Evolutionary conservation across 2,329 filamentous ascomycete genomes (phyloP), one percentile per base, ranked within the genome.

Genomic region (Lachnum nothofagi): DNA sequence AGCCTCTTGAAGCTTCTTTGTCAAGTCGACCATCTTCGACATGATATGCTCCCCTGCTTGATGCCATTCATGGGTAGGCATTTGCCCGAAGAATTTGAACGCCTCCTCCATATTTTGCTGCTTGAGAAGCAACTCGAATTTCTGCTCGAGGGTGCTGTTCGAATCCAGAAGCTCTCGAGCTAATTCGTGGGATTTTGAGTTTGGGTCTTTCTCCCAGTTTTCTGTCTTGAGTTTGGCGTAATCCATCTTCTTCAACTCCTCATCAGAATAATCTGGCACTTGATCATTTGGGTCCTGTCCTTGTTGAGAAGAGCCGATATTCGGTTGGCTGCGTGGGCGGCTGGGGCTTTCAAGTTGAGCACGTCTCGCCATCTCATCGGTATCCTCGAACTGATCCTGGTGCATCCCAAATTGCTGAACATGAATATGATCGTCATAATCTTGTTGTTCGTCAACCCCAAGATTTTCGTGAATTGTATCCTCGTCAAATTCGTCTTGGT

Each of bases 41-140:
- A 65, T 45, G 29, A 67, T 63, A 43, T 57, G 57, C 19, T 66
- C 62, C 4, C 64, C 64, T 1, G 60, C 53, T 33, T 64, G 44
- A 16, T 66, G 63, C 63, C 63, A 67, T 35, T 66, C 63, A 5
- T 51, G 45, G 3, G 51, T 56, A 3, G 59, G 44, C 38, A 67
- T 41, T 5, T 46, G 27, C 20, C 41, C 46, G 35, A 59, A 64
- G 44, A 64, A 59, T 5, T 50, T 42, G 33, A 34, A 22, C 23
- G 54, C 50, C 2, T 38, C 51, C 0, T 48, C 31, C n/a, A n/a
- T n/a, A 2, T 42, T 42, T 6, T 40, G 10, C 25, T 42, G 17
- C 5, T 42, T 29, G n/a, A n/a, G 9, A 16, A 23, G 56, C 20
- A 52, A 47, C 9, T 50, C 39, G 14, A 62, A 49, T 29, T 55